Evolutionary conservation across 441 rosid species (phyloP).

Genomic region (Hura crepitans): DNA sequence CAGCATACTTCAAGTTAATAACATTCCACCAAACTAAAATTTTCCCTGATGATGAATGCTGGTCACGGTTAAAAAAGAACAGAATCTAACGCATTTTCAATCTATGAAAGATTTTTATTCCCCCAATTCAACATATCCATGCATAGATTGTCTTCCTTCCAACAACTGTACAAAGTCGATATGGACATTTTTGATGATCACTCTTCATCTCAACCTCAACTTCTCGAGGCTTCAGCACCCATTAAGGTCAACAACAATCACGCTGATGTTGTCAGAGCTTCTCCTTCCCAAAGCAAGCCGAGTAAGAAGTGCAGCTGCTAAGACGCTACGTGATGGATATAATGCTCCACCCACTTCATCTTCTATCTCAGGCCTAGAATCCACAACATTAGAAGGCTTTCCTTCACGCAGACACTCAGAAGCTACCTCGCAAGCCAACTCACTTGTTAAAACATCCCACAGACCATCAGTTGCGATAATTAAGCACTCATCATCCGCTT

Average conservation of each 20-base stretch:
- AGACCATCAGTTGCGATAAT: conserved; percentile 62
- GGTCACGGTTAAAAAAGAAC: background rate
- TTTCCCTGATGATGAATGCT: background rate
- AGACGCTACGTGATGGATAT: conserved; percentile 44
- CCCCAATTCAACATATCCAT: conserved; percentile 15
- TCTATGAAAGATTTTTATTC: conserved; percentile 1
- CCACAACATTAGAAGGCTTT: conserved; percentile 20
- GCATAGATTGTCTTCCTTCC: conserved; percentile 1
- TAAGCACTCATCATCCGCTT: conserved; percentile 47
- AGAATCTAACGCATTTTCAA: background rate
- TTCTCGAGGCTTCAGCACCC: conserved; percentile 25
- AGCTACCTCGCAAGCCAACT: conserved; percentile 52
- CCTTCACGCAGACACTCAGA: conserved; percentile 38
- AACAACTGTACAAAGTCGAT: conserved; percentile 21
- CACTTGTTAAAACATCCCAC: conserved; percentile 55
- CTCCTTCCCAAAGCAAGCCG: conserved; percentile 65
- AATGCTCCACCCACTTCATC: conserved; percentile 28
- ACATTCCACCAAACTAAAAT: background rate
- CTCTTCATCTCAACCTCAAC: background rate
- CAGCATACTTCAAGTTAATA: too few species aligned
- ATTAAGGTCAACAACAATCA: conserved; percentile 62
- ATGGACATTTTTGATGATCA: conserved; percentile 1
- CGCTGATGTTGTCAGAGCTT: conserved; percentile 72
- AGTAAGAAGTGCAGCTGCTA: conserved; percentile 69
- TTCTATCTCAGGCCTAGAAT: conserved; percentile 25